Conservation (phyloP, 805 yeast genomes). For the Danielia reshetovae region DNA sequence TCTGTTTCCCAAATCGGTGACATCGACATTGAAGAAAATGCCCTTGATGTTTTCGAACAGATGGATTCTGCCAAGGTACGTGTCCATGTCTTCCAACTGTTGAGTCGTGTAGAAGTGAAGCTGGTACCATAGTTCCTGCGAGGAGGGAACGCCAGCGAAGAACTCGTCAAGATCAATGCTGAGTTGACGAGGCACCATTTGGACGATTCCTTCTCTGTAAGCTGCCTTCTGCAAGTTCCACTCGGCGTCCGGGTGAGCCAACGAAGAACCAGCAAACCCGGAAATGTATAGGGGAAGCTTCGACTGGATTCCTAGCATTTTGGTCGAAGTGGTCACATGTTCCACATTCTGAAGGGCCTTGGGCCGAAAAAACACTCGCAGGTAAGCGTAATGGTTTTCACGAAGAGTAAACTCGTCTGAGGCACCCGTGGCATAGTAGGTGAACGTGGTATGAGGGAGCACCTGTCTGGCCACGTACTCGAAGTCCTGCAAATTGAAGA, state of each 20-base stretch:
- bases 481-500: slow-evolving; percentile 6
- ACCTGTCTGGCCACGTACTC: slow-evolving; percentile 5
- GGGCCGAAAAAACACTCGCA: slow-evolving; percentile 5
- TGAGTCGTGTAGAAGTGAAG: slow-evolving; percentile 1
- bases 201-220: slow-evolving; percentile 3
- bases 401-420: slow-evolving; percentile 5
- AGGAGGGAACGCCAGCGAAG: slow-evolving; percentile 2
- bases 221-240: slow-evolving; percentile 6
- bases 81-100: slow-evolving; percentile 2
- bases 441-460: slow-evolving; percentile 3
- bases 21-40: slow-evolving; percentile 4
- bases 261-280: slow-evolving; percentile 4
- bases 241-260: slow-evolving; percentile 5
- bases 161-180: slow-evolving; percentile 4
- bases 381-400: slow-evolving; percentile 5
- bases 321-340: slow-evolving; percentile 2
- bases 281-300: slow-evolving; percentile 6
- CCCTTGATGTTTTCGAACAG: slow-evolving; percentile 1
- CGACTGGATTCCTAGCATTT: slow-evolving; percentile 2
- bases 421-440: slow-evolving; percentile 4
- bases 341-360: slow-evolving; percentile 1
- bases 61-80: neutral
- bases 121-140: slow-evolving; percentile 4
- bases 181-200: slow-evolving; percentile 5
- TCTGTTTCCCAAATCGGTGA: slow-evolving; percentile 4